Base-by-base conservation (phyloP, 1,284 basidiomycete species). In the Mycena sp. region DNA sequence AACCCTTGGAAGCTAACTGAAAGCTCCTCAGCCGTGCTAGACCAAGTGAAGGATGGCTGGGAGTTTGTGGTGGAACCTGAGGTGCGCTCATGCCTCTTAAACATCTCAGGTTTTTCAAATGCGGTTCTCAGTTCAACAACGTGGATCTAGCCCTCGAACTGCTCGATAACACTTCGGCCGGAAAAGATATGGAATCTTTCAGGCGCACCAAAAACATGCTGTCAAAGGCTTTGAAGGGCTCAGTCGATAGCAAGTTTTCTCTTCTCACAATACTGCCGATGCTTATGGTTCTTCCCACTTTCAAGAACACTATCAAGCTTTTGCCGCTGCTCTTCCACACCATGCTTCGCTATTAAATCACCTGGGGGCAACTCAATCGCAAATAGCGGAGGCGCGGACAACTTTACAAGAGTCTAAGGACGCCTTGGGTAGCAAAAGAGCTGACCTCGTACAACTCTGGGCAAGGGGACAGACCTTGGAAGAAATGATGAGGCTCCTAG, bases 111-210 rank as follows among this genome's bases (percentile, higher is more conserved):
- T n/a, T 63, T 52, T 65, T 60, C n/a, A 63, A 23, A 54, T 25
- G 45, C 26, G 30, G 26, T 57, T 45, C 65, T 62, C 70, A 95
- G 92, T 98, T 98, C 78, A 96, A 96, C 72, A 90, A 92, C 28
- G 94, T 97, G 29, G 92, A 96, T 69, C 84, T 98, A 41, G 95
- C 95, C 6, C 83, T 98, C 25, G 90, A 94, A 70, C 83, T 98
- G 5, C 80, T 98, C 28, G 92, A 95, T 63, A 84, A 89, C 48
- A 85, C 87, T 1, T 87, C 90, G 3, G 78, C 83, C 0, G 89
- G 89, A 2, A 90, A 90, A 72, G 86, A 89, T 67, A 86, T 94
- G 69, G 80, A 86, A 9, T 92, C 92, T 3, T 96, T 96, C 74
- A 83, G 87, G 44, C 78, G 83, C 54, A 91, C 92, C 6, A 94